These are phyloP conservation scores for Eimeria zaria DNA, from an alignment of 169 alveolate species.

Conservation along the genomic window DNA sequence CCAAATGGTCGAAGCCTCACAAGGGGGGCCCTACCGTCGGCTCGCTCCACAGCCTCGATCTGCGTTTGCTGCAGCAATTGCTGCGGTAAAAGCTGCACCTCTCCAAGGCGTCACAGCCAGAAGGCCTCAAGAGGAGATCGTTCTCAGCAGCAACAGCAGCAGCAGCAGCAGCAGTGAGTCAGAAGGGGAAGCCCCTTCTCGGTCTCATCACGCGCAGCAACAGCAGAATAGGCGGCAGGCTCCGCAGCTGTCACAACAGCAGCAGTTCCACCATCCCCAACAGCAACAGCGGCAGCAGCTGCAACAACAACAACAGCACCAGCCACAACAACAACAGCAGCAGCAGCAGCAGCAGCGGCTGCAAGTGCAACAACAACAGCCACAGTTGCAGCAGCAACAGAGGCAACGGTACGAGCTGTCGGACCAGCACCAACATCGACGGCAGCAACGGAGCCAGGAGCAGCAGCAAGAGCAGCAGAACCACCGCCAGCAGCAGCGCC, in stretches of 20 bases:
- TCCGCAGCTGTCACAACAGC: not conserved
- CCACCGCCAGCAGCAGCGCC: not conserved
- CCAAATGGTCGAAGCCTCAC: not conserved
- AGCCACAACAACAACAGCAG: not conserved
- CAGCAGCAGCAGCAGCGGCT: not conserved
- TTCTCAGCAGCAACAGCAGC: slow-evolving; percentile 46
- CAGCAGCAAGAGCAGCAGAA: not conserved
- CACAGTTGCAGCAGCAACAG: slow-evolving; percentile 8
- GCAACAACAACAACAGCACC: not conserved
- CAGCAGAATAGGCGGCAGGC: not conserved
- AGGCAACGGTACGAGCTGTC: not conserved
- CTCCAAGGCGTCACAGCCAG: not conserved
- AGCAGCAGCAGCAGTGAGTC: not conserved
- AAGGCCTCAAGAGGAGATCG: slow-evolving; percentile 4
- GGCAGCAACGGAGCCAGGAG: not conserved
- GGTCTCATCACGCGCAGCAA: not conserved
- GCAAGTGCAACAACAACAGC: not conserved
- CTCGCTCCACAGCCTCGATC: not conserved
- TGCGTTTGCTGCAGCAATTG: not conserved
- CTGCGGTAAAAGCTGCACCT: not conserved
- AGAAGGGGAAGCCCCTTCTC: not conserved
- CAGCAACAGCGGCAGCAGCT: not conserved
- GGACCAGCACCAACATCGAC: not conserved
- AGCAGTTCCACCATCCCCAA: not conserved
- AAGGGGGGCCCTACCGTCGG: not conserved